Evolutionary conservation across 2,329 filamentous ascomycete species (phyloP).

Genomic region (Pyrenophora graminea): DNA sequence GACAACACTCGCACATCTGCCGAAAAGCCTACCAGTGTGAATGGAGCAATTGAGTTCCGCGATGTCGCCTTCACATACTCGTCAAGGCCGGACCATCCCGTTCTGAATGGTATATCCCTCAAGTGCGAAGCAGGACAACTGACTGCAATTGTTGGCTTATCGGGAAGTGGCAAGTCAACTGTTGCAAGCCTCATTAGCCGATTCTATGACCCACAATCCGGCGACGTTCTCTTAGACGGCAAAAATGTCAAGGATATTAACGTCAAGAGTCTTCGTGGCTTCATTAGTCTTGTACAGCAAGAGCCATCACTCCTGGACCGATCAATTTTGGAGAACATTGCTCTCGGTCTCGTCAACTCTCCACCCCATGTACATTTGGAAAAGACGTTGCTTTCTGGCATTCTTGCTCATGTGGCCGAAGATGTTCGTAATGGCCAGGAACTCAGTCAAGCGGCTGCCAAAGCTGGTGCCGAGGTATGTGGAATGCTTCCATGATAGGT

Average conservation of each 20-base stretch:
- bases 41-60: conserved; percentile 55
- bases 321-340: conserved; percentile 60
- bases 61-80: conserved; percentile 50
- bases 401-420: conserved; percentile 57
- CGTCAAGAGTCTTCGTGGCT: conserved; percentile 42
- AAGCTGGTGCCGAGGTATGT: conserved; percentile 20
- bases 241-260: conserved; percentile 46
- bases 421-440: conserved; percentile 58
- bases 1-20: conserved; percentile 43
- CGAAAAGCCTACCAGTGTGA: conserved; percentile 23
- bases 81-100: conserved; percentile 46
- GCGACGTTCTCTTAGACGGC: conserved; percentile 66
- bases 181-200: conserved; percentile 45
- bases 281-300: conserved; percentile 54
- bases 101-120: conserved; percentile 46
- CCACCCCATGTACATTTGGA: conserved; percentile 49
- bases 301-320: conserved; percentile 57
- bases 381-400: conserved; percentile 53
- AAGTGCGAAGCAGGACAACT: conserved; percentile 44
- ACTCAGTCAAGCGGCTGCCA: conserved; percentile 38
- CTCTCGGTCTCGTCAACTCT: conserved; percentile 54
- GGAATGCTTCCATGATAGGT: too few relatives aligned
- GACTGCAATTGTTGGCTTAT: conserved; percentile 51
- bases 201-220: conserved; percentile 48
- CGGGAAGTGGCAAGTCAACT: conserved; percentile 51